A percentile compares a stretch with the other conserved stretches of the same genome.
phyloP scores from a whole-genome alignment of 306 rosid species.

The Myrica gale region DNA sequence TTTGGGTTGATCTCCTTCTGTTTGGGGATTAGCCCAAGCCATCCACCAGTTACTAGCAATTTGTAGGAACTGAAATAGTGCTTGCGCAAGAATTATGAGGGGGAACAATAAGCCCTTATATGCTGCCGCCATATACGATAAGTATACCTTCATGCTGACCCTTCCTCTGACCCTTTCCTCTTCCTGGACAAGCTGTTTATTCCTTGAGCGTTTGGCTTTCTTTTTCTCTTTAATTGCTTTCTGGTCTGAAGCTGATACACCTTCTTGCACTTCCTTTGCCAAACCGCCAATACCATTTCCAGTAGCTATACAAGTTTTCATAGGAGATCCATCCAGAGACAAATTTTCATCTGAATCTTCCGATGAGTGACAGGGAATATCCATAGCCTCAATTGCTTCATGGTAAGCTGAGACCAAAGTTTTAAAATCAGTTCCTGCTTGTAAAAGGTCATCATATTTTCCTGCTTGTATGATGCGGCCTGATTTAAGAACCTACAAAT shows the following conservation, averaged over 20 bases:
- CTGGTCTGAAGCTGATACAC: constrained; percentile 63
- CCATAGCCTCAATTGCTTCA: constrained; percentile 99
- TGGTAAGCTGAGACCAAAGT: constrained; percentile 93
- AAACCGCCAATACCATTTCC: constrained; percentile 58
- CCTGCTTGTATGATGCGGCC: constrained; percentile 91
- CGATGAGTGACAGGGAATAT: constrained; percentile 82
- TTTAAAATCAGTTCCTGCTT: constrained; percentile 94
- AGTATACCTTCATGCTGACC: constrained; percentile 97
- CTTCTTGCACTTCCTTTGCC: constrained; percentile 88
- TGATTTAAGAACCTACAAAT: constrained; percentile 80
- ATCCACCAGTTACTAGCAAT: constrained; percentile 99
- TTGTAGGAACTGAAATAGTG: constrained; percentile 94
- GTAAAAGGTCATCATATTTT: constrained; percentile 90
- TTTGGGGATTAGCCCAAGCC: constrained; percentile 99
- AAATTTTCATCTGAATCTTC: constrained; percentile 82
- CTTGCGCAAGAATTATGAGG: constrained; percentile 79
- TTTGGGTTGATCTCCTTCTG: constrained; percentile 85
- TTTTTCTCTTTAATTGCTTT: constrained; percentile 85
- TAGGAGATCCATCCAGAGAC: constrained; percentile 47
- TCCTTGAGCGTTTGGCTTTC: constrained; percentile 76
- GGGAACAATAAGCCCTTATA: constrained; percentile 89
- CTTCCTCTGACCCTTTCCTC: constrained; percentile 99
- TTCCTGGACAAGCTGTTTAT: constrained; percentile 96
- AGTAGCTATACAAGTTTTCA: constrained; percentile 47
- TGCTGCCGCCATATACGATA: constrained; percentile 98